Base-by-base conservation (phyloP, 345 rosid species). In the Brassica incana region DNA sequence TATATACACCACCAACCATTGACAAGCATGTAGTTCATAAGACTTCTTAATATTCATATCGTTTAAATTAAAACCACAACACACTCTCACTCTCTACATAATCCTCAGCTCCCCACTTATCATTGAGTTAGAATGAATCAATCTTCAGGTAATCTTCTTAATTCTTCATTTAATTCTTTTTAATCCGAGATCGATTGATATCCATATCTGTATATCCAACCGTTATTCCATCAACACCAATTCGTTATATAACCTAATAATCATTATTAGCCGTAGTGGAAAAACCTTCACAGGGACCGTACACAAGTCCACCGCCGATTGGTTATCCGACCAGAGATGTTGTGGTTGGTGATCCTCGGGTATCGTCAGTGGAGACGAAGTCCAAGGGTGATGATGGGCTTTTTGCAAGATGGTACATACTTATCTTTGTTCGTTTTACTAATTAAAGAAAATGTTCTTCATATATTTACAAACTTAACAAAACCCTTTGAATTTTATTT, bases 321-420 rank as follows among this genome's bases (percentile, higher is more conserved):
- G 91, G 92, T 35, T 87, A 90, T 70, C 94, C 94, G 8, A 86
- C 85, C 1, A 84, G 76, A 43, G 88, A 85, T 11, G 43, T 30
- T 6, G 6, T 78, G 61, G 83, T 69, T 40, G n/a, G n/a, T n/a
- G n/a, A n/a, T n/a, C n/a, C n/a, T n/a, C n/a, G n/a, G n/a, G n/a
- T n/a, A n/a, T n/a, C n/a, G n/a, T n/a, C n/a, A n/a, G n/a, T n/a
- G n/a, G n/a, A n/a, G n/a, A n/a, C n/a, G n/a, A n/a, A n/a, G n/a
- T n/a, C n/a, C n/a, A n/a, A n/a, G n/a, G n/a, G n/a, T n/a, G n/a
- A n/a, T n/a, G n/a, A n/a, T n/a, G n/a, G n/a, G n/a, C n/a, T n/a
- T n/a, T n/a, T n/a, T n/a, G n/a, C n/a, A n/a, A n/a, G n/a, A n/a
- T n/a, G n/a, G n/a, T n/a, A n/a, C n/a, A n/a, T n/a, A n/a, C n/a